phyloP scores from a whole-genome alignment of 805 yeast species.

The Candida sphagnicola region DNA sequence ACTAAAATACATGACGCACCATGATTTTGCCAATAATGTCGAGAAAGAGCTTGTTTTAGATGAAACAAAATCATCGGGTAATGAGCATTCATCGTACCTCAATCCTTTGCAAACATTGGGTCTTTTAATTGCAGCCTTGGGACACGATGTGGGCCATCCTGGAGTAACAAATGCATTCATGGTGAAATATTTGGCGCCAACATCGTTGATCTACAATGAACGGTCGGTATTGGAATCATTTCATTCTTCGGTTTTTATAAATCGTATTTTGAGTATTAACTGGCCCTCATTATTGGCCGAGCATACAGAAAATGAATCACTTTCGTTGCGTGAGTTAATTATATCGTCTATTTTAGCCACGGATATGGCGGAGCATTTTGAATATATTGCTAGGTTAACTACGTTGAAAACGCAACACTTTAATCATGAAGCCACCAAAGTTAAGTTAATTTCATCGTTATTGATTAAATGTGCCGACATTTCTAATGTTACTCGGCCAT shows the following conservation, averaged over 20 bases:
- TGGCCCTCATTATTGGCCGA: conserved; percentile 32
- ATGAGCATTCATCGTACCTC: conserved; percentile 12
- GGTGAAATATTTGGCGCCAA: conserved; percentile 53
- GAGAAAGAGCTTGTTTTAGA: conserved; percentile 1
- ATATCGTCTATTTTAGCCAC: conserved; percentile 49
- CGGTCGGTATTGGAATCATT: conserved; percentile 76
- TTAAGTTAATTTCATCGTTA: conserved; percentile 54
- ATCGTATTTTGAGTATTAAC: conserved; percentile 29
- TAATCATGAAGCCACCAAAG: conserved; percentile 13
- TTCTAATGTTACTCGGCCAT: conserved; percentile 84
- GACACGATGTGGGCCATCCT: conserved; percentile 97
- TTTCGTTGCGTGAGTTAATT: conserved; percentile 25
- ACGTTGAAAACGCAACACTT: conserved; percentile 12
- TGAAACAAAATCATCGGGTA: conserved; percentile 1
- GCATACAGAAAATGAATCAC: conserved; percentile 13
- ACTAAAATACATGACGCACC: conserved; percentile 10
- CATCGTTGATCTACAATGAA: conserved; percentile 58
- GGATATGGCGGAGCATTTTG: conserved; percentile 88
- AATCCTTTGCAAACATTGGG: conserved; percentile 49
- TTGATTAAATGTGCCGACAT: conserved; percentile 94
- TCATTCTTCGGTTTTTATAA: conserved; percentile 64
- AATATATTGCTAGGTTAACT: conserved; percentile 55
- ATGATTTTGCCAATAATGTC: conserved; percentile 4
- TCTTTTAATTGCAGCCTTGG: conserved; percentile 75
- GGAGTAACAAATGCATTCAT: conserved; percentile 85